A percentile compares a stretch with the other conserved stretches of the same genome.
phyloP scores from a whole-genome alignment of 768 basidiomycete genomes.

The Tricholoma matsutake region DNA sequence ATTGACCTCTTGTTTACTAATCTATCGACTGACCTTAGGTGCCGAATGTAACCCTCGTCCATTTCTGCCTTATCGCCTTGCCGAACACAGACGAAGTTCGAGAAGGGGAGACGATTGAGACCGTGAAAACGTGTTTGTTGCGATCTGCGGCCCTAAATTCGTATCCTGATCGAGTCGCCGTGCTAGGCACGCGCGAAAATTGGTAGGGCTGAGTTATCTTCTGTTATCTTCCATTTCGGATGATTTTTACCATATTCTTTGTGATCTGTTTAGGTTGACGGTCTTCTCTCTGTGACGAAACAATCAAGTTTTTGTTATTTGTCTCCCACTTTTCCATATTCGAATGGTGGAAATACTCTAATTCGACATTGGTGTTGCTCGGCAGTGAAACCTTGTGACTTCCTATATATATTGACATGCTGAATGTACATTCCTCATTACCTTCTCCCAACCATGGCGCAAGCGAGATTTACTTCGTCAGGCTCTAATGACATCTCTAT shows the following conservation, averaged over 20 bases:
- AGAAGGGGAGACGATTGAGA: no score
- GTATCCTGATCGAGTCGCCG: neutral
- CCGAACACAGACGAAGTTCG: no score
- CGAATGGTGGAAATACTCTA: neutral
- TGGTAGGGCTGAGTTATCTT: neutral
- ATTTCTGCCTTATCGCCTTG: no score
- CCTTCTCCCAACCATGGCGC: neutral
- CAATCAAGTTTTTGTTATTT: neutral
- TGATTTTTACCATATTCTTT: neutral
- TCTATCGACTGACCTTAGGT: no score
- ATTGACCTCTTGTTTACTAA: no score
- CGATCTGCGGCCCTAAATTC: no score
- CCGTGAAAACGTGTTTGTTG: no score
- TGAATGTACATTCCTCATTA: neutral
- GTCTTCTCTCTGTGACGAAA: neutral
- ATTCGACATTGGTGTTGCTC: neutral
- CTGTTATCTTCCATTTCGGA: neutral
- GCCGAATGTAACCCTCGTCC: no score
- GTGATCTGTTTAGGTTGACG: neutral
- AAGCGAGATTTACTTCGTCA: neutral
- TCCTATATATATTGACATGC: neutral
- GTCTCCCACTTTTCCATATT: neutral
- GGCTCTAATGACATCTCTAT: neutral
- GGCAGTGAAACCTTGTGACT: neutral
- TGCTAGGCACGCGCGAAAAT: neutral